Base-by-base conservation (phyloP, 768 basidiomycete genomes). In the Boletellus emodensis region DNA sequence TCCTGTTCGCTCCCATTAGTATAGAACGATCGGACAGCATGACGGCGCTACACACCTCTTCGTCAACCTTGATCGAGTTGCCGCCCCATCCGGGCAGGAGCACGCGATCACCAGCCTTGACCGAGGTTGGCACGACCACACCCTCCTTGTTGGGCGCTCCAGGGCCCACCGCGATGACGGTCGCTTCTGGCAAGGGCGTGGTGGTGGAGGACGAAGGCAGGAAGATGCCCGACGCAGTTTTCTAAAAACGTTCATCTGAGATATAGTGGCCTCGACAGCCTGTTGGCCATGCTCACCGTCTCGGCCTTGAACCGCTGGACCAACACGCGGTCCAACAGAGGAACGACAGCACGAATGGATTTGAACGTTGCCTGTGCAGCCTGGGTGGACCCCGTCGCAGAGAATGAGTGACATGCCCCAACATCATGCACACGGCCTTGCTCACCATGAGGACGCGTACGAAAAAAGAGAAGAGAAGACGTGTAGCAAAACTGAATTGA, bases 241-340 rank as follows among this genome's bases (percentile, higher is more conserved):
- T 96, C 94, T 97, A 60, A 35, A 24, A 3, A 3, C 24, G 32
- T 63, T 22, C 56, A 15, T 24, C 12, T n/a, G 8, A 12, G 13
- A 9, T 4, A 15, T 9, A 34, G 36, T 9, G 3, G 24, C 22
- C 1, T 10, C 11, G 4, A 38, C 7, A 35, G 11, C 49, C 11
- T 13, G 20, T 20, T 20, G 20, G 20, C 20, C 20, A 20, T n/a
- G 75, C 88, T 54, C 63, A 97, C 94, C 8, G 92, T 90, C 59
- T 95, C 94, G 30, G 91, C 77, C 78, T 97, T 98, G 84, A 95
- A 95, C 50, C 94, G 82, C 74, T 97, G 95, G 54, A 98, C 94
- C 58, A 98, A 79, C 56, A 98, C 90, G 57, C 95, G 90, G 84
- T 98, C 95, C 49, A 98, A 76, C 44, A 98, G 82, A 53, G 95